Evolutionary conservation across 768 basidiomycete species (phyloP).

Genomic region (Ramaria sp.): DNA sequence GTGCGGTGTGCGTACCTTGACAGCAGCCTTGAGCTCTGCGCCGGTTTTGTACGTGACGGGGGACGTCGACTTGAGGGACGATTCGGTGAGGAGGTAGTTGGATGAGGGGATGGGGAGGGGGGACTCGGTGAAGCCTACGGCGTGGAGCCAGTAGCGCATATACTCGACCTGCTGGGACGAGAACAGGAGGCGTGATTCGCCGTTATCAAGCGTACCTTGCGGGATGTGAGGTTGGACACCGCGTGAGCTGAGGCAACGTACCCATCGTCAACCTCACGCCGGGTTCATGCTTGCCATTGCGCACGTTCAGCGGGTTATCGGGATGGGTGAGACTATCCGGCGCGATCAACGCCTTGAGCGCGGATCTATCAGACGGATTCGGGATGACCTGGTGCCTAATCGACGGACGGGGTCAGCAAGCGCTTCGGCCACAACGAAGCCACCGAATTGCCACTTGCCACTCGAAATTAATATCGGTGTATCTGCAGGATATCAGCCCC

Average conservation of each 20-base stretch:
- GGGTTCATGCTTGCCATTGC: slow-evolving; percentile 36
- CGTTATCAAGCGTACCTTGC: slow-evolving; percentile 55
- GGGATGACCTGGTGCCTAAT: slow-evolving; percentile 47
- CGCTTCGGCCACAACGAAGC: neutral
- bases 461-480: slow-evolving; percentile 78
- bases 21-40: slow-evolving; percentile 41
- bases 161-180: slow-evolving; percentile 82
- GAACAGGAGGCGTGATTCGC: slow-evolving; percentile 71
- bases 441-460: slow-evolving; percentile 34
- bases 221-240: neutral
- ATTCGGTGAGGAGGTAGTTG: slow-evolving; percentile 57
- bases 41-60: slow-evolving; percentile 47
- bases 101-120: slow-evolving; percentile 68
- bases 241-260: slow-evolving; percentile 19
- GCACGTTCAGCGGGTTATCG: slow-evolving; percentile 54
- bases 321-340: slow-evolving; percentile 60
- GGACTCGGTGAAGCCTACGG: slow-evolving; percentile 53
- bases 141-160: slow-evolving; percentile 72
- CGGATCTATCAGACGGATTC: slow-evolving; percentile 45
- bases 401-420: neutral
- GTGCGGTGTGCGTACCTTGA: slow-evolving; percentile 40
- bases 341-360: slow-evolving; percentile 61
- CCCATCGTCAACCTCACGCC: slow-evolving; percentile 68
- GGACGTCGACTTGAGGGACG: slow-evolving; percentile 46
- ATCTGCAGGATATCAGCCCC: slow-evolving; percentile 26